Evolutionary conservation across 2,329 filamentous ascomycete genomes (phyloP).

Genomic region (Verticillium albo-atrum): DNA sequence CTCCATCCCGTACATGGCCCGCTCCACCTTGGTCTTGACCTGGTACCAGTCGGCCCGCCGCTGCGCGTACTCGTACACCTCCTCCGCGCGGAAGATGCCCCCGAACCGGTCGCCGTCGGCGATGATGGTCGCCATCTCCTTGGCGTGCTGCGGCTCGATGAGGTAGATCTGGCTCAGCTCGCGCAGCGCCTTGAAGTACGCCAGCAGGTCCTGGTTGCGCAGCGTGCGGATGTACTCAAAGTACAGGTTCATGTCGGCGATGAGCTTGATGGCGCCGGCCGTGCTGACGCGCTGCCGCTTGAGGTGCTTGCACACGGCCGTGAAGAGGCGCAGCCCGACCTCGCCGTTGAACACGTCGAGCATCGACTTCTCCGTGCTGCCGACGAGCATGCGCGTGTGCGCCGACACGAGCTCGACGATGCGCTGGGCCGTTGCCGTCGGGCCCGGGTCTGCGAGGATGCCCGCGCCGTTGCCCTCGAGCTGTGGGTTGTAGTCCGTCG

Average conservation of each 20-base stretch:
- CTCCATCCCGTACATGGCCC: slow-evolving; percentile 94
- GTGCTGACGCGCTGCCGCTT: slow-evolving; percentile 92
- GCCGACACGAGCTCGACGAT: slow-evolving; percentile 82
- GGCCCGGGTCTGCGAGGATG: slow-evolving; percentile 56
- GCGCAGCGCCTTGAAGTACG: slow-evolving; percentile 87
- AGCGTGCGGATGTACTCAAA: slow-evolving; percentile 78
- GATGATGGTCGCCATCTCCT: slow-evolving; percentile 93
- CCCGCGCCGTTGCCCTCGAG: slow-evolving; percentile 15
- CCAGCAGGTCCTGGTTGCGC: slow-evolving; percentile 75
- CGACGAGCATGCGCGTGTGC: slow-evolving; percentile 88
- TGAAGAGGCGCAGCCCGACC: slow-evolving; percentile 88
- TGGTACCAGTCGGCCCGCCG: slow-evolving; percentile 92
- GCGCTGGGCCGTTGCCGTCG: slow-evolving; percentile 72
- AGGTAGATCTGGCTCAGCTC: slow-evolving; percentile 95
- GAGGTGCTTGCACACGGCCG: slow-evolving; percentile 90
- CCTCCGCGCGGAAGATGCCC: slow-evolving; percentile 89
- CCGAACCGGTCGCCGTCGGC: slow-evolving; percentile 86
- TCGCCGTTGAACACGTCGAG: slow-evolving; percentile 98
- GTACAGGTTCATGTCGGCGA: slow-evolving; percentile 95
- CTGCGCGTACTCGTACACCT: slow-evolving; percentile 97
- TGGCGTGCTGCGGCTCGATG: slow-evolving; percentile 80
- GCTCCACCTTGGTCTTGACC: slow-evolving; percentile 83
- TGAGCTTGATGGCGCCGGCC: slow-evolving; percentile 84
- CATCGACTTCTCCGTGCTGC: slow-evolving; percentile 96
- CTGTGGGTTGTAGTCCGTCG: slow-evolving; percentile 85